Evolutionary conservation across 192 early-diverging fungal genomes (phyloP).

Genomic region (Coemansia sp.): DNA sequence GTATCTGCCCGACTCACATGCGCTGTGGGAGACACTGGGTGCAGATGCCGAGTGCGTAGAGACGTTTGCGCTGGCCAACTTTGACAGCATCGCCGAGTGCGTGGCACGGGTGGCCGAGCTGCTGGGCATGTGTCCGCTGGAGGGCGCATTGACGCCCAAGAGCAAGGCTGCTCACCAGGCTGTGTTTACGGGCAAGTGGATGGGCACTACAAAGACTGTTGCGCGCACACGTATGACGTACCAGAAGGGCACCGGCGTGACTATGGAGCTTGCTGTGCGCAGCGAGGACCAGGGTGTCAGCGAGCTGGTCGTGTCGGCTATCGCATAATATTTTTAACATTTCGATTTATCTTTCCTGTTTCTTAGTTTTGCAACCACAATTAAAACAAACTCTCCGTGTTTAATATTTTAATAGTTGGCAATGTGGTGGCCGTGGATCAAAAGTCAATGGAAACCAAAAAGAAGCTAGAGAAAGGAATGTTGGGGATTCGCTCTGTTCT

Average conservation of each 20-base stretch:
- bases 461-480: too few species aligned
- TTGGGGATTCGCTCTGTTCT: too few species aligned
- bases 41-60: conserved; percentile 74
- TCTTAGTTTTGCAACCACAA: neutral
- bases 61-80: conserved; percentile 82
- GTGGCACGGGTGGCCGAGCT: conserved; percentile 62
- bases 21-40: conserved; percentile 78
- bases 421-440: too few species aligned
- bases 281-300: conserved; percentile 65
- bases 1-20: conserved; percentile 75
- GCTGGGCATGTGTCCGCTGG: conserved; percentile 84
- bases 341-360: conserved; percentile 3
- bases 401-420: too few species aligned
- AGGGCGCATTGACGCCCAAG: conserved; percentile 68
- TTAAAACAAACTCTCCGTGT: neutral
- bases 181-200: conserved; percentile 81
- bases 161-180: conserved; percentile 82
- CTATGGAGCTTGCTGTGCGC: conserved; percentile 87
- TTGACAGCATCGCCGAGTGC: conserved; percentile 53
- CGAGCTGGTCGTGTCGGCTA: conserved; percentile 74
- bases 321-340: conserved; percentile 56
- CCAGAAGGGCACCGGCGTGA: conserved; percentile 78
- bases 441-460: too few species aligned
- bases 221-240: conserved; percentile 88
- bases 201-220: conserved; percentile 73